A percentile compares a stretch with the other conserved stretches of the same genome.
Conservation (phyloP, 2,329 filamentous ascomycete genomes). For the Cytospora piceicola region DNA sequence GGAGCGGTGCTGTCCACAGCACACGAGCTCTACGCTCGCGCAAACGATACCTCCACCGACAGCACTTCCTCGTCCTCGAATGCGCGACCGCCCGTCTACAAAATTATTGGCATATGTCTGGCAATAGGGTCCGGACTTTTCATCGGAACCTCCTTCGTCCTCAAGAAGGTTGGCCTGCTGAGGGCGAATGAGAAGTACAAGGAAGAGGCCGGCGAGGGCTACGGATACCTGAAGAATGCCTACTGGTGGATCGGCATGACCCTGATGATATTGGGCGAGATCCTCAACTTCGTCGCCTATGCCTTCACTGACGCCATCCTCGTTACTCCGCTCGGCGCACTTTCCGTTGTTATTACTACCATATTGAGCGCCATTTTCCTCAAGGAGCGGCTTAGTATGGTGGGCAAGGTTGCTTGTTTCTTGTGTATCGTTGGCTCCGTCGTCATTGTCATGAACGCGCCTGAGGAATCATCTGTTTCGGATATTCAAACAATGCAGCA, state of each 20-base stretch:
- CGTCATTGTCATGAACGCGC: conserved; percentile 93
- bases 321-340: conserved; percentile 49
- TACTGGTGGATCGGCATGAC: conserved; percentile 98
- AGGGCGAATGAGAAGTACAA: conserved; percentile 96
- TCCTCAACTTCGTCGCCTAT: conserved; percentile 97
- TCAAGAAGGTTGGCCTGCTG: conserved; percentile 91
- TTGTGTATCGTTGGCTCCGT: conserved; percentile 92
- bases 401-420: conserved; percentile 95
- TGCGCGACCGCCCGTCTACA: conserved; percentile 64
- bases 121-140: conserved; percentile 88
- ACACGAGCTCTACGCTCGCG: conserved; percentile 49
- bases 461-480: conserved; percentile 78
- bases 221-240: conserved; percentile 92
- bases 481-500: conserved; percentile 91
- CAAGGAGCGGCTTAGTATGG: conserved; percentile 92
- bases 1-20: conserved; percentile 63
- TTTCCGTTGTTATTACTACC: conserved; percentile 91
- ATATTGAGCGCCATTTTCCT: conserved; percentile 92
- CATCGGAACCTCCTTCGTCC: conserved; percentile 91
- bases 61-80: conserved; percentile 32
- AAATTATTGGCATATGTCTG: conserved; percentile 82
- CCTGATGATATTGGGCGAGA: conserved; percentile 94
- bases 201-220: conserved; percentile 92
- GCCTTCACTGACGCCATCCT: conserved; percentile 74
- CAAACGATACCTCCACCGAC: conserved; percentile 40